Percentiles rank a stretch among this genome's conserved stretches.
Evolutionary conservation across 352 stramenopile species (phyloP).

Genomic region (Globisporangium canariense): DNA sequence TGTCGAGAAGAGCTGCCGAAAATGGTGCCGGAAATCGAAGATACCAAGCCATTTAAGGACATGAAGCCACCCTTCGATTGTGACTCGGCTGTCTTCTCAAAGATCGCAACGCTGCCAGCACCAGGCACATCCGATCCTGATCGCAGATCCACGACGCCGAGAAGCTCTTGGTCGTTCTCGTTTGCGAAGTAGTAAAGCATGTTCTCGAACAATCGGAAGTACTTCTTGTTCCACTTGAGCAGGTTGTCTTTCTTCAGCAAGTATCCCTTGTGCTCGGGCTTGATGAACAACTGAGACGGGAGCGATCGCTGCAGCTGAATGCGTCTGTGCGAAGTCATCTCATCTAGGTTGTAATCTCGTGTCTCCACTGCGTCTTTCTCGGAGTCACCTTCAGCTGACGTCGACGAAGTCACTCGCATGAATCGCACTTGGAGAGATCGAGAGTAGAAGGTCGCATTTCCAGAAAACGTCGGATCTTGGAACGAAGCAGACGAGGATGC

Average conservation of each 20-base stretch:
- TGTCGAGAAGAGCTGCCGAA: slow-evolving; percentile 63
- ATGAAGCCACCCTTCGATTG: slow-evolving; percentile 60
- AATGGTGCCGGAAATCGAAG: slow-evolving; percentile 73
- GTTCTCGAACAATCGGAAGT: slow-evolving; percentile 84
- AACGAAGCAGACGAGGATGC: slow-evolving; percentile 49
- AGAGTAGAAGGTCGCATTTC: slow-evolving; percentile 49
- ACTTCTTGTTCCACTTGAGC: slow-evolving; percentile 89
- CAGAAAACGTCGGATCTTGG: slow-evolving; percentile 64
- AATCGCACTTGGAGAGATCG: slow-evolving; percentile 83
- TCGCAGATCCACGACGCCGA: slow-evolving; percentile 81
- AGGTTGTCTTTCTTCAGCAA: slow-evolving; percentile 86
- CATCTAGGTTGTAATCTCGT: slow-evolving; percentile 86
- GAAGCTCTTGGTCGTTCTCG: slow-evolving; percentile 79
- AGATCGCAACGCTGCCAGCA: slow-evolving; percentile 76
- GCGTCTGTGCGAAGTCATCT: slow-evolving; percentile 76
- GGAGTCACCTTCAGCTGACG: slow-evolving; percentile 40
- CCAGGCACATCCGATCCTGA: slow-evolving; percentile 64
- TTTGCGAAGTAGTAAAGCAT: slow-evolving; percentile 89
- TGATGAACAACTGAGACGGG: slow-evolving; percentile 75
- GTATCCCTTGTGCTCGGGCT: slow-evolving; percentile 75
- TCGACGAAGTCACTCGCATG: slow-evolving; percentile 84
- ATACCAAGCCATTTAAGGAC: slow-evolving; percentile 77
- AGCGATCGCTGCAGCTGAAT: slow-evolving; percentile 84
- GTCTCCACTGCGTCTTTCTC: slow-evolving; percentile 82
- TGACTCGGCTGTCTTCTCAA: slow-evolving; percentile 67